These are phyloP conservation scores for Ogataea salicorniae DNA, from an alignment of 805 yeast genomes.

Conservation along the genomic window DNA sequence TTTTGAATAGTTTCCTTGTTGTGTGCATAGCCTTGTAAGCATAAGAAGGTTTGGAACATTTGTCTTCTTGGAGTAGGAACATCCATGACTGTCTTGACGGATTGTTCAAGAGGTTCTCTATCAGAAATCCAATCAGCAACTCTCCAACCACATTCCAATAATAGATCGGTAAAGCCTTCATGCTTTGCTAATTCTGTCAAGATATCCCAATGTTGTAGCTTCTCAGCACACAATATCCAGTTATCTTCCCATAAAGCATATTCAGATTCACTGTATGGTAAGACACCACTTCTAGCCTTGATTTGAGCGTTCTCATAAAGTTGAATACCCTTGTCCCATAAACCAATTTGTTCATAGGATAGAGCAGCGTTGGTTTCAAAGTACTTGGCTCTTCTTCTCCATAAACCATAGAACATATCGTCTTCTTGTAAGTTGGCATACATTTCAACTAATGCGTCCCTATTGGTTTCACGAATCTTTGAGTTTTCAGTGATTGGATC, in stretches of 20 bases:
- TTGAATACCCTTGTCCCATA: constrained; percentile 92
- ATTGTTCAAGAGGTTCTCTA: constrained; percentile 87
- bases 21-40: constrained; percentile 90
- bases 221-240: constrained; percentile 97
- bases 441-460: constrained; percentile 86
- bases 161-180: constrained; percentile 92
- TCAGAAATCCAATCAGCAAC: constrained; percentile 98
- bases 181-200: constrained; percentile 94
- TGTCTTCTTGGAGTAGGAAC: constrained; percentile 98
- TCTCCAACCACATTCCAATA: constrained; percentile 99
- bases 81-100: constrained; percentile 95
- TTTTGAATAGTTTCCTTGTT: constrained; percentile 83
- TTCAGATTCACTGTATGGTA: constrained; percentile 94
- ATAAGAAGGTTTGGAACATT: constrained; percentile 88
- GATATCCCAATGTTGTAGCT: constrained; percentile 96
- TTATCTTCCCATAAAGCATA: constrained; percentile 97
- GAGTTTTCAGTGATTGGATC: constrained; percentile 49
- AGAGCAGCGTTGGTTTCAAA: constrained; percentile 89
- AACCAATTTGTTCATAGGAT: constrained; percentile 90
- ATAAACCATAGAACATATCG: constrained; percentile 94
- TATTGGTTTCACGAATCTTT: constrained; percentile 75
- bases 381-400: constrained; percentile 96
- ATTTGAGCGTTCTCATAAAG: constrained; percentile 95
- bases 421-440: constrained; percentile 87
- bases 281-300: constrained; percentile 89